Evolutionary conservation across 805 yeast species (phyloP).

Genomic region (Blastobotrys chiropterorum): DNA sequence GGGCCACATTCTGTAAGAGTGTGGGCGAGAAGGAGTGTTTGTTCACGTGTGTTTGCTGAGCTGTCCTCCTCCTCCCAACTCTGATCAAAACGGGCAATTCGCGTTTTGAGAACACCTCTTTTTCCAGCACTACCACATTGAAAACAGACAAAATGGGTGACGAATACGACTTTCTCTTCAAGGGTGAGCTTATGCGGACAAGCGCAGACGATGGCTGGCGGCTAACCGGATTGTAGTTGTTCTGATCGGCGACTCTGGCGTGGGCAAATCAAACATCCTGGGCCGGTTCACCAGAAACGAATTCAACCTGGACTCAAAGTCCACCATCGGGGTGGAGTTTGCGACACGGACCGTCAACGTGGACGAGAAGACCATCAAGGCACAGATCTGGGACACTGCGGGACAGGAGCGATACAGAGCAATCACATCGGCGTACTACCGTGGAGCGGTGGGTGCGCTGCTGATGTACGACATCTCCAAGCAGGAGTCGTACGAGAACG

Average conservation of each 20-base stretch:
- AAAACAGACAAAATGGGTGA: constrained; percentile 39
- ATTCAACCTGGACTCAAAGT: constrained; percentile 87
- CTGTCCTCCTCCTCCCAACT: neutral
- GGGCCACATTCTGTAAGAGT: too few relatives aligned
- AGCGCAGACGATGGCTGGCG: neutral
- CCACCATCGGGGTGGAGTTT: constrained; percentile 97
- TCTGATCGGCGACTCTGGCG: constrained; percentile 94
- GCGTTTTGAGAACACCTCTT: neutral
- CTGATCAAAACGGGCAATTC: neutral
- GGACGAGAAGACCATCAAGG: constrained; percentile 92
- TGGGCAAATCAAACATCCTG: constrained; percentile 89
- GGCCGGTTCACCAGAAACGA: constrained; percentile 94
- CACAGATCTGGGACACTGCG: constrained; percentile 99
- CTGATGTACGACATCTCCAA: constrained; percentile 94
- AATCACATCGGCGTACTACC: constrained; percentile 91
- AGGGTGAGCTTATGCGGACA: too few relatives aligned
- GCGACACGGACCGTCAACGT: constrained; percentile 93
- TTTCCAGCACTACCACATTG: neutral
- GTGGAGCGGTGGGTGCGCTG: constrained; percentile 97
- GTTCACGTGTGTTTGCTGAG: neutral
- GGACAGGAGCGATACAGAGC: constrained; percentile 99
- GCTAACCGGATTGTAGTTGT: constrained; percentile 46
- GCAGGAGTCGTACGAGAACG: constrained; percentile 85
- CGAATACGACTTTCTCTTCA: constrained; percentile 89
- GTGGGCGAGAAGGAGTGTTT: neutral